Evolutionary conservation across 495 filamentous ascomycete species (phyloP).

Genomic region (Penicillium riverlandense): DNA sequence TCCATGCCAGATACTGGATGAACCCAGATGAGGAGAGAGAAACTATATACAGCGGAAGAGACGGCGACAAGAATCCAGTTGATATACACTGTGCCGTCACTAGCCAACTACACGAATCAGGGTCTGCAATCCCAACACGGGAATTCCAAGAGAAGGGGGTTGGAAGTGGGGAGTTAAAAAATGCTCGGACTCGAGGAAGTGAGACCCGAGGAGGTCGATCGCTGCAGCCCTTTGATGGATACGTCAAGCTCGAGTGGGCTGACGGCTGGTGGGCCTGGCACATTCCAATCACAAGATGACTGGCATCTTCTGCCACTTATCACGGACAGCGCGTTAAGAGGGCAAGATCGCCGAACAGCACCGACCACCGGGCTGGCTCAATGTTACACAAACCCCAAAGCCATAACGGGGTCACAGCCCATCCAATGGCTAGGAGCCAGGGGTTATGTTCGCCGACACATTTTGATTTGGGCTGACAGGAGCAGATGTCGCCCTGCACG

Average conservation of each 20-base stretch:
- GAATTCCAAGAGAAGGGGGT: not conserved
- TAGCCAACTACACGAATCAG: no score
- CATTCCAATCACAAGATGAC: constrained; percentile 4
- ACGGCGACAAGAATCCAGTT: no score
- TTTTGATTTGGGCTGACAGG: no score
- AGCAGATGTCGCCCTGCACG: not conserved
- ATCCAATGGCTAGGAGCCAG: not conserved
- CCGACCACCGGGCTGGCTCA: no score
- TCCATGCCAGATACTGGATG: not conserved
- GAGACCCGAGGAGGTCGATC: constrained; percentile 15
- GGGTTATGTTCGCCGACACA: no score
- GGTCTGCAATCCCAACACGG: no score
- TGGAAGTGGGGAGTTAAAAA: constrained; percentile 1
- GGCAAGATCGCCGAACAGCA: no score
- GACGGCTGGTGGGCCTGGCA: constrained; percentile 8
- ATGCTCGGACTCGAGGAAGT: constrained; percentile 1
- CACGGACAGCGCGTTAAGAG: no score
- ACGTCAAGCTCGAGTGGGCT: constrained; percentile 17
- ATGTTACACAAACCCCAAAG: no score
- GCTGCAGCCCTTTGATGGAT: constrained; percentile 16
- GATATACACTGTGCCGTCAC: no score
- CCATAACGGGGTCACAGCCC: not conserved
- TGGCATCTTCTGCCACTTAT: not conserved
- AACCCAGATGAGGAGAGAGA: no score
- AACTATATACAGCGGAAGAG: no score